These are phyloP conservation scores for Botrytis aclada DNA, from an alignment of 2,329 filamentous ascomycete genomes.

Conservation along the genomic window DNA sequence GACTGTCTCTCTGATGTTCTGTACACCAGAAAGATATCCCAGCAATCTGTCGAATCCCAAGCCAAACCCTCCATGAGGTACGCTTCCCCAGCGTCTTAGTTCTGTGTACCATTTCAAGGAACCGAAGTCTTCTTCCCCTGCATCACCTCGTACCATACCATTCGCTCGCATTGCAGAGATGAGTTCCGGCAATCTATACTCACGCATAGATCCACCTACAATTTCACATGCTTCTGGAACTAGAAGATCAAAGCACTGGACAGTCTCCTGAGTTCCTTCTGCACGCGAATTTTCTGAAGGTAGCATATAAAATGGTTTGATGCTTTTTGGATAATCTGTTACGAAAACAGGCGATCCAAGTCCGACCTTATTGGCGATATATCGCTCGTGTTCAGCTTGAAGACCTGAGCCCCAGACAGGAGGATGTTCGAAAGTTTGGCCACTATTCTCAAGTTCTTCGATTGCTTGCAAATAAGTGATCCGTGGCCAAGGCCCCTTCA, in stretches of 20 bases:
- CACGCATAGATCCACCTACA: slow-evolving; percentile 67
- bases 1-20: slow-evolving; percentile 66
- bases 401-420: slow-evolving; percentile 72
- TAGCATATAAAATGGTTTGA: slow-evolving; percentile 92
- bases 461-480: slow-evolving; percentile 83
- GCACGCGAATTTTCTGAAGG: slow-evolving; percentile 43
- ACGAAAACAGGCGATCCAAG: slow-evolving; percentile 72
- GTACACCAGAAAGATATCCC: slow-evolving; percentile 62
- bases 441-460: slow-evolving; percentile 58
- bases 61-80: slow-evolving; percentile 70
- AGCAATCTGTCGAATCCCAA: slow-evolving; percentile 68
- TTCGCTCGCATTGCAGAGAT: slow-evolving; percentile 58
- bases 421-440: slow-evolving; percentile 60
- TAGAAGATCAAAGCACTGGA: slow-evolving; percentile 70
- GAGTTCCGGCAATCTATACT: slow-evolving; percentile 58
- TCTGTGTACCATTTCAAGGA: slow-evolving; percentile 68
- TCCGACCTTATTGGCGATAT: slow-evolving; percentile 64
- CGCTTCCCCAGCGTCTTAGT: slow-evolving; percentile 65
- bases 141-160: slow-evolving; percentile 45
- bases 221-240: slow-evolving; percentile 67
- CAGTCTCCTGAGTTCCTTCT: slow-evolving; percentile 43
- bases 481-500: slow-evolving; percentile 63
- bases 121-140: slow-evolving; percentile 40
- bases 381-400: slow-evolving; percentile 90
- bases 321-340: slow-evolving; percentile 81